Base-by-base conservation (phyloP, 345 rosid genomes). In the Salix udensis region DNA sequence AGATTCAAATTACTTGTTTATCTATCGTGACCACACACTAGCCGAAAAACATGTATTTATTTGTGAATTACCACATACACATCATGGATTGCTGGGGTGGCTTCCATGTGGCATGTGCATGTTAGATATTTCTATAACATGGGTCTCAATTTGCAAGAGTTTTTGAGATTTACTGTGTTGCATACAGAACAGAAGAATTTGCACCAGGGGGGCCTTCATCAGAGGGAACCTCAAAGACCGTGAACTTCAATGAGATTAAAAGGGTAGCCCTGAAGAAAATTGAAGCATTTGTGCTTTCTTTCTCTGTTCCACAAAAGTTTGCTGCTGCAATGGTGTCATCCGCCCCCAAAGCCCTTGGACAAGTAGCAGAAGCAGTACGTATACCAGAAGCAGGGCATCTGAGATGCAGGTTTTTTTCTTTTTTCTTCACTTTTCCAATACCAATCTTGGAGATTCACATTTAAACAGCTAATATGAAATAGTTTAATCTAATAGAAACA, bases 301-400 rank as follows among this genome's bases (percentile, higher is more conserved):
- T 85, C 74, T 75, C 82, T 30, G 73, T 70, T 82, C 50, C 70
- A 4, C 81, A 68, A 19, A 64, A 75, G 13, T 73, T 78, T 70
- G 72, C 75, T 5, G 8, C 66, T 30, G 79, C 74, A 1, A 39
- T 74, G 16, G 55, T 42, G 31, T 78, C 83, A 53, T 70, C 82
- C n/a, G 52, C 81, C 61, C 79, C 79, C 18, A 67, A 73, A 10
- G 79, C 82, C 39, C 70, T 81, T 30, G 68, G 73, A 26, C 88
- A 81, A 78, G 74, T 76, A n/a, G 71, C 84, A 6, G 79, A 85
- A 71, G 69, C 65, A 61, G 76, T 75, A 13, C 68, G 65, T 48
- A 85, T 83, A 73, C 75, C 70, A 71, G 86, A 81, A 76, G 86
- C 83, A 39, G 88, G 83, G 42, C 81, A 80, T 60, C 80, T 85